Conservation (phyloP, 257 asterid genomes). For the Gentiana straminea region DNA sequence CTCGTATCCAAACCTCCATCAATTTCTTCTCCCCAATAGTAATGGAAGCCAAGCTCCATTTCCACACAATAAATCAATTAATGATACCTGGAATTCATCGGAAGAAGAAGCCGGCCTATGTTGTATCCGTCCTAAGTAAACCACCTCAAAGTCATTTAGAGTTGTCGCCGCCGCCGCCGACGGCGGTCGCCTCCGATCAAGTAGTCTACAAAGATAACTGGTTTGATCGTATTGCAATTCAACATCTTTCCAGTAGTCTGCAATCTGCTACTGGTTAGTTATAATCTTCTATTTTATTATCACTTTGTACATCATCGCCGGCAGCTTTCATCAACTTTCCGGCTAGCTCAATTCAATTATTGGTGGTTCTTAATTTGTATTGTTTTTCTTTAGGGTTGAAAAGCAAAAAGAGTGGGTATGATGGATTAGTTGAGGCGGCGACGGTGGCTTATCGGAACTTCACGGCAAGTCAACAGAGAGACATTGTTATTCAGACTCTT, state of each 20-base stretch:
- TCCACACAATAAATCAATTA: slow-evolving; percentile 11
- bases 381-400: slow-evolving; percentile 31
- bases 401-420: slow-evolving; percentile 48
- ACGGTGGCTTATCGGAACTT: slow-evolving; percentile 36
- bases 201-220: slow-evolving; percentile 47
- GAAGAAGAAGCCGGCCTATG: slow-evolving; percentile 8
- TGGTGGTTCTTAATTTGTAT: not conserved
- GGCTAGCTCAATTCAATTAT: not conserved
- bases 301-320: not conserved
- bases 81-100: slow-evolving; percentile 16
- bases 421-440: slow-evolving; percentile 67
- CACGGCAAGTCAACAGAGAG: slow-evolving; percentile 30
- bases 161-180: not conserved
- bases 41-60: slow-evolving; percentile 31
- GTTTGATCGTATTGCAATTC: slow-evolving; percentile 63
- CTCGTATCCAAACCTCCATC: not conserved
- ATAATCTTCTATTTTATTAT: not conserved
- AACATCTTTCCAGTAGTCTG: slow-evolving; percentile 52
- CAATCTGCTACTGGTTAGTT: slow-evolving; percentile 48
- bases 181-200: slow-evolving; percentile 9
- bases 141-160: slow-evolving; percentile 7
- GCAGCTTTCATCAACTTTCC: not conserved
- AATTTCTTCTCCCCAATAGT: not conserved
- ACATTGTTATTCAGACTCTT: slow-evolving; percentile 40
- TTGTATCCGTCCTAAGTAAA: slow-evolving; percentile 20